Base-by-base conservation (phyloP, 2,329 filamentous ascomycete genomes). In the Xylaria sp. region DNA sequence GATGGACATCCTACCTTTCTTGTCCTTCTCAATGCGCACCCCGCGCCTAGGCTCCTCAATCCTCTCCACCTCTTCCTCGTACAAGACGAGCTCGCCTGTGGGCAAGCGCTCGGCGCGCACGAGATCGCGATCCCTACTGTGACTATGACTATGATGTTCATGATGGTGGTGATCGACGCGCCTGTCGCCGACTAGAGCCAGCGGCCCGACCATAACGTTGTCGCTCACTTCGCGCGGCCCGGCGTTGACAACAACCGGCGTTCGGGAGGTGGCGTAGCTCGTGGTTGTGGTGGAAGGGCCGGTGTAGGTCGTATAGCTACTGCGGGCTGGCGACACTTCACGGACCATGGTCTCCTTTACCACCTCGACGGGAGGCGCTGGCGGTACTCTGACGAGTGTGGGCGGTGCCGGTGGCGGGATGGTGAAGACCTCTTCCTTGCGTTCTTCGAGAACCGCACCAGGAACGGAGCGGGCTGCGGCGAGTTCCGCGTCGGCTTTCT, bases 1-100 rank as follows among this genome's bases (percentile, higher is more conserved):
- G 84, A 94, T 90, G 85, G 90, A 89, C 89, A 96, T 90, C 92
- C 91, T 96, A 97, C 94, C 94, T 94, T 93, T 96, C 86, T 91
- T 91, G 84, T 98, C 94, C 86, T 92, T 94, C 83, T 94, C 92
- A 76, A 97, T 89, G 75, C 91, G 86, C 72, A 92, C 84, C 63
- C 88, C 88, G 78, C 83, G 86, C 77, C 82, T 82, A 58, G 84
- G 82, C 75, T 87, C 85, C 72, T 86, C 83, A 61, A 88, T 79
- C 76, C 81, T 84, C 80, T 90, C 87, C 72, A 90, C 80, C 75
- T 84, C 79, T 74, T 90, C 86, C 81, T 89, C 85, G 71, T 90
- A 91, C 52, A 92, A 80, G 55, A 92, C 85, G 41, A 93, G 78
- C 73, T 90, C 86, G 56, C 88, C 90, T 63, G 89, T 87, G 34